These are phyloP conservation scores for Sporisorium iseilematis-ciliati DNA, from an alignment of 1,284 basidiomycete species.

Conservation along the genomic window DNA sequence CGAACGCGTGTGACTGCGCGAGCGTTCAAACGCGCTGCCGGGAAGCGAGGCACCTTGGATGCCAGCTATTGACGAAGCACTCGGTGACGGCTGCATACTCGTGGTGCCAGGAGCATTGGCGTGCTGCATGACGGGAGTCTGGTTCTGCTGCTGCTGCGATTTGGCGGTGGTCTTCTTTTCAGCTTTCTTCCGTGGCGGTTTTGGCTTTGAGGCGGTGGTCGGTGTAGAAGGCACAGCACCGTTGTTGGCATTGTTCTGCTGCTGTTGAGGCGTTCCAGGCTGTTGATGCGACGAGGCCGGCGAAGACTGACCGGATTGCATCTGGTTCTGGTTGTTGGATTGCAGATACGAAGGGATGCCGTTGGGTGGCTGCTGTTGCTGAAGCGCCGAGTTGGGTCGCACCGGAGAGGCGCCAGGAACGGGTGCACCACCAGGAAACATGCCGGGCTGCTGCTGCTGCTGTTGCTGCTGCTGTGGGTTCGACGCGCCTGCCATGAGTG, in stretches of 20 bases:
- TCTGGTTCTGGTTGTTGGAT: conserved; percentile 25
- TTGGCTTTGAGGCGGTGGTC: conserved; percentile 39
- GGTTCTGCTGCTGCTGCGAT: conserved; percentile 26
- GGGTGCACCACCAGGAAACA: conserved; percentile 29
- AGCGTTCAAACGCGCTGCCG: conserved; percentile 47
- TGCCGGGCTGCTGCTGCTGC: conserved; percentile 31
- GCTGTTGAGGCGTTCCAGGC: conserved; percentile 39
- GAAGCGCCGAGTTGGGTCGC: conserved; percentile 39
- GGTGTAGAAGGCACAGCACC: conserved; percentile 34
- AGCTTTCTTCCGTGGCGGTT: conserved; percentile 45
- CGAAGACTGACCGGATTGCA: conserved; percentile 35
- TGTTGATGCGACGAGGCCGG: conserved; percentile 37
- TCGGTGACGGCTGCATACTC: conserved; percentile 44
- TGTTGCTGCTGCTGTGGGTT: conserved; percentile 34
- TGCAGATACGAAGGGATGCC: conserved; percentile 51
- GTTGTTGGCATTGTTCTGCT: conserved; percentile 26
- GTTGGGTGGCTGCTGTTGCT: conserved; percentile 34
- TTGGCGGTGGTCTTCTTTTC: conserved; percentile 49
- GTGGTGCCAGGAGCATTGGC: conserved; percentile 27
- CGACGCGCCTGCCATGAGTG: conserved; percentile 33
- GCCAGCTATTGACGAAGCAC: conserved; percentile 44
- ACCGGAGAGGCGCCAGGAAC: conserved; percentile 32
- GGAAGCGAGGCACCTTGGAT: conserved; percentile 45
- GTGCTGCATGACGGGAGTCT: conserved; percentile 50
- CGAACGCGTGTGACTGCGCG: conserved; percentile 55